phyloP scores from a whole-genome alignment of 2,329 filamentous ascomycete genomes.

The Triangularia verruculosa region DNA sequence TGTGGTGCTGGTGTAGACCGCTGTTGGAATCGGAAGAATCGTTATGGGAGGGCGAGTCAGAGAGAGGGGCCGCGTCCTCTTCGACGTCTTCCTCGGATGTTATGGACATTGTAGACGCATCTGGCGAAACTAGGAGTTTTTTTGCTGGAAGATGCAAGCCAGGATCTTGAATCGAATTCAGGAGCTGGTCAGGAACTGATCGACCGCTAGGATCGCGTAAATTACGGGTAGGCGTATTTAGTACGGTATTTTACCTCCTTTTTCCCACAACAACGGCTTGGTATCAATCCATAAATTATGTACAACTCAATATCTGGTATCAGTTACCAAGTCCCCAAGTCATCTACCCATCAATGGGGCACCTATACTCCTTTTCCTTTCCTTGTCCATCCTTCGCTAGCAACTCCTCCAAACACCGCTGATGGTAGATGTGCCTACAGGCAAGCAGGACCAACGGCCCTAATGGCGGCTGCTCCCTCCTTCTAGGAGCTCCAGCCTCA shows the following conservation, averaged over 20 bases:
- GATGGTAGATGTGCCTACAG: slow-evolving; percentile 69
- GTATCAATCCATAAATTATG: neutral
- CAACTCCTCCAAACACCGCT: slow-evolving; percentile 64
- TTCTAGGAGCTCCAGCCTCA: slow-evolving; percentile 33
- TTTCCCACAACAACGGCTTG: neutral
- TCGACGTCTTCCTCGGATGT: slow-evolving; percentile 31
- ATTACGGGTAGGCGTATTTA: neutral
- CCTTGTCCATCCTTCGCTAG: slow-evolving; percentile 48
- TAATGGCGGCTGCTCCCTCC: slow-evolving; percentile 47
- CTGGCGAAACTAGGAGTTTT: neutral
- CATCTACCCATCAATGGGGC: slow-evolving; percentile 53
- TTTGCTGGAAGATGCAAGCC: neutral
- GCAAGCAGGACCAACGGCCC: slow-evolving; percentile 66
- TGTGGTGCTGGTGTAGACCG: neutral
- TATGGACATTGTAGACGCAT: slow-evolving; percentile 28
- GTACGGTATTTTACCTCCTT: neutral
- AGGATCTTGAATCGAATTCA: neutral
- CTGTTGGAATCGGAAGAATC: slow-evolving; percentile 12
- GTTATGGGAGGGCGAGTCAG: slow-evolving; percentile 7
- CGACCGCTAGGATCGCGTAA: neutral
- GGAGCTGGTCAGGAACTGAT: neutral
- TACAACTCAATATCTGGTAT: neutral
- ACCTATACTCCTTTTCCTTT: slow-evolving; percentile 50
- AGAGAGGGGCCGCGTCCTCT: slow-evolving; percentile 15
- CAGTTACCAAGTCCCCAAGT: neutral